Conservation (phyloP, 2,329 filamentous ascomycete species). For the Epichloe scottii region DNA sequence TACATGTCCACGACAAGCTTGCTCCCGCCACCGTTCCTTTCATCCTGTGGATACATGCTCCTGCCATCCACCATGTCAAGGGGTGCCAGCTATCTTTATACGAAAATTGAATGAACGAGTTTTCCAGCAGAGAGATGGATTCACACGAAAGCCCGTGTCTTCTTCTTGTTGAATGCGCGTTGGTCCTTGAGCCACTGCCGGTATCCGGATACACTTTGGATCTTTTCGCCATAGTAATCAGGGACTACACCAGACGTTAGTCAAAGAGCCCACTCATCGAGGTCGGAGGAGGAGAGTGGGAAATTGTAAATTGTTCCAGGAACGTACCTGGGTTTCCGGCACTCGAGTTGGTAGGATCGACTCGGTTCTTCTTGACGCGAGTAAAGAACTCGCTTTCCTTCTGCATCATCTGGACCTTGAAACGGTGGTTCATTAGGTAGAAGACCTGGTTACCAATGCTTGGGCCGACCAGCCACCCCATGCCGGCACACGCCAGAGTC, state of each 20-base stretch:
- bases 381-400: conserved; percentile 94
- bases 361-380: conserved; percentile 81
- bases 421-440: conserved; percentile 58
- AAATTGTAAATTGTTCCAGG: no score
- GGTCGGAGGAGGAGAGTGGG: not conserved
- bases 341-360: conserved; percentile 80
- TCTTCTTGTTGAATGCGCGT: conserved; percentile 91
- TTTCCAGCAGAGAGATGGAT: not conserved
- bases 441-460: conserved; percentile 71
- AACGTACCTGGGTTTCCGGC: conserved; percentile 65
- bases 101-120: not conserved
- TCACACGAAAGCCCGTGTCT: conserved; percentile 55
- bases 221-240: conserved; percentile 98
- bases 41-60: conserved; percentile 1
- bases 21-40: not conserved
- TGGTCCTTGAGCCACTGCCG: conserved; percentile 96
- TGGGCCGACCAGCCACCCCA: conserved; percentile 82
- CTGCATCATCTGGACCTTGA: conserved; percentile 60
- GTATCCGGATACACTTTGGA: conserved; percentile 83
- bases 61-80: not conserved
- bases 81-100: not conserved
- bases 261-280: not conserved
- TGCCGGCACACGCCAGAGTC: conserved; percentile 61
- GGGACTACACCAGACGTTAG: conserved; percentile 44
- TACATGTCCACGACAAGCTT: not conserved